Percentiles rank a stretch among this genome's conserved stretches.
These are phyloP conservation scores for Beauveria sp. DNA, from an alignment of 2,329 filamentous ascomycete genomes.

Conservation along the genomic window DNA sequence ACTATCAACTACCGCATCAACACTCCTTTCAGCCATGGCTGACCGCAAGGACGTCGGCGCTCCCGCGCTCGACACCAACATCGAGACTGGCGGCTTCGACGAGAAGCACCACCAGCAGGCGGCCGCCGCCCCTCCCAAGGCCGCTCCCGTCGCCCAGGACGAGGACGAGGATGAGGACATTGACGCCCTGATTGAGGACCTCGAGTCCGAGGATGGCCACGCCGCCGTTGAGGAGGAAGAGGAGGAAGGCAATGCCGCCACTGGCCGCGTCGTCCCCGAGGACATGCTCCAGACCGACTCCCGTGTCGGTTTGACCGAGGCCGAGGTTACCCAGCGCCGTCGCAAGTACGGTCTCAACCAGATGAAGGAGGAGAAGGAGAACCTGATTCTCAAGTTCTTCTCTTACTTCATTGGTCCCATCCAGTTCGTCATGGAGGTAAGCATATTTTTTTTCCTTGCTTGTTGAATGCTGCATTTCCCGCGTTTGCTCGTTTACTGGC, in stretches of 20 bases:
- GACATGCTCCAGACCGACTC: constrained; percentile 73
- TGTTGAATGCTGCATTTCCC: neutral
- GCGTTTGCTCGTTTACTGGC: neutral
- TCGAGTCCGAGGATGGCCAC: constrained; percentile 73
- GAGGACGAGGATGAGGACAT: constrained; percentile 74
- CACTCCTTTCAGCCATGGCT: constrained; percentile 35
- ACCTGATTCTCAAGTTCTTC: constrained; percentile 73
- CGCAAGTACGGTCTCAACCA: constrained; percentile 78
- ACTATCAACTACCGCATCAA: constrained; percentile 1
- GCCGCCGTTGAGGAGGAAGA: constrained; percentile 53
- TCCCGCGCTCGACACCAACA: constrained; percentile 55
- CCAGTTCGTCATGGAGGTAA: constrained; percentile 88
- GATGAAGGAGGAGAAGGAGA: constrained; percentile 89
- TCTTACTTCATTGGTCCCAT: constrained; percentile 83
- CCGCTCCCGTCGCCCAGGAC: constrained; percentile 50
- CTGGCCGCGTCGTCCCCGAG: constrained; percentile 59
- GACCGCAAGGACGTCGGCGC: constrained; percentile 44
- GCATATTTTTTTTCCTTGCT: constrained; percentile 21
- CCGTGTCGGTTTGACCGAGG: constrained; percentile 61
- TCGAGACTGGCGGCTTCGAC: constrained; percentile 57
- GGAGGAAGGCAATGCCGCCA: constrained; percentile 41
- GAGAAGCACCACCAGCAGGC: constrained; percentile 45
- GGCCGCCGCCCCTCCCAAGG: constrained; percentile 28
- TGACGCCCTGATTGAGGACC: constrained; percentile 78
- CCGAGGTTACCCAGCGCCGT: constrained; percentile 55